Conservation (phyloP, 371 early-diverging fungal species). For the Cokeromyces recurvatus region DNA sequence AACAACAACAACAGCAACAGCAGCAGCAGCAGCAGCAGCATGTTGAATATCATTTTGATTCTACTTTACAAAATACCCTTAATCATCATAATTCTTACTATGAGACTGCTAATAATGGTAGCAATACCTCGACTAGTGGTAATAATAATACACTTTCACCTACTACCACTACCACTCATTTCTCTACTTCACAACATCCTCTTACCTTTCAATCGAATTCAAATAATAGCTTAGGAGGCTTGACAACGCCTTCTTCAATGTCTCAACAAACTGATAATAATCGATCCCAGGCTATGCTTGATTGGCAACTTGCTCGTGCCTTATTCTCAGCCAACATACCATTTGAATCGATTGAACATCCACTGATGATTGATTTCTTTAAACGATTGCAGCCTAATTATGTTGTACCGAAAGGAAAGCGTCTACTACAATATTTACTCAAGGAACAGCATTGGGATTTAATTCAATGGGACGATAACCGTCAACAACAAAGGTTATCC, state of each 20-base stretch:
- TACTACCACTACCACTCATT: no score
- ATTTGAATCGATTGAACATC: conserved; percentile 27
- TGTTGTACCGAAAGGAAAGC: conserved; percentile 18
- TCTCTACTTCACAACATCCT: no score
- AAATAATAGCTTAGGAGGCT: no score
- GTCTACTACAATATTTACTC: conserved; percentile 27
- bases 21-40: not conserved
- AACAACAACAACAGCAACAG: not conserved
- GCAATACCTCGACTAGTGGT: not conserved
- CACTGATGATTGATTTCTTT: conserved; percentile 25
- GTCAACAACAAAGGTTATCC: not conserved
- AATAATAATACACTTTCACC: no score
- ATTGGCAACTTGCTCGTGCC: conserved; percentile 36
- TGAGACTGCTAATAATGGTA: not conserved
- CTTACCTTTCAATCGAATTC: no score
- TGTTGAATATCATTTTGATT: conserved; percentile 2
- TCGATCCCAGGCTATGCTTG: conserved; percentile 15
- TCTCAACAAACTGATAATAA: not conserved
- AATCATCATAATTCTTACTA: not conserved
- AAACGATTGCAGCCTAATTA: conserved; percentile 33
- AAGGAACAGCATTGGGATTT: conserved; percentile 42
- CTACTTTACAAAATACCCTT: conserved; percentile 9
- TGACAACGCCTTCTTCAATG: no score
- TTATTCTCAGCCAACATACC: conserved; percentile 32
- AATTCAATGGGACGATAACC: conserved; percentile 6